A percentile compares a stretch with the other conserved stretches of the same genome.
These are phyloP conservation scores for Rhodotorula sp. DNA, from an alignment of 1,284 basidiomycete genomes.

Conservation along the genomic window DNA sequence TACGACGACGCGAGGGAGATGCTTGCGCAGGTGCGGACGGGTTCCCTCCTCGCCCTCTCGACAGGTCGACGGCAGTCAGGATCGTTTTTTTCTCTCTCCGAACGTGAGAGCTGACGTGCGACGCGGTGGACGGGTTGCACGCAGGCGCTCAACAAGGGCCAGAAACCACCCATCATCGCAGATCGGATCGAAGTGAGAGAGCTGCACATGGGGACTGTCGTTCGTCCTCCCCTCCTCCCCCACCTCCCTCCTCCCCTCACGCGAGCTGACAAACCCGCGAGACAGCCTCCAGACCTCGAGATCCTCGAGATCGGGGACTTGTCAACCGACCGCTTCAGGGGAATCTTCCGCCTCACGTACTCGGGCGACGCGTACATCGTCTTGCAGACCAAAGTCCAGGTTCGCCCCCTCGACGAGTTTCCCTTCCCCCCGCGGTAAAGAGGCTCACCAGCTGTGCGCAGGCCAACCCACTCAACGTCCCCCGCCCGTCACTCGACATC, in stretches of 20 bases:
- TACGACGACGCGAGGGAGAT: conserved; percentile 89
- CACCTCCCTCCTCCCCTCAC: neutral
- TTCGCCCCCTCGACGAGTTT: conserved; percentile 48
- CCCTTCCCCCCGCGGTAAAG: too few species aligned
- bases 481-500: conserved; percentile 62
- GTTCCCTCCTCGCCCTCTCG: neutral
- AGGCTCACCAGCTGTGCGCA: conserved; percentile 46
- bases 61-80: neutral
- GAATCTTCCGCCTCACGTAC: conserved; percentile 95
- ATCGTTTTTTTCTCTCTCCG: too few species aligned
- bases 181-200: conserved; percentile 97
- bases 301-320: conserved; percentile 97
- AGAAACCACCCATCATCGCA: conserved; percentile 95
- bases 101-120: neutral
- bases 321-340: conserved; percentile 87
- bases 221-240: conserved; percentile 50
- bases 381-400: conserved; percentile 93
- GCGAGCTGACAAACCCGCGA: neutral
- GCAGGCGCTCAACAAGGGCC: conserved; percentile 88
- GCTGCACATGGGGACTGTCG: conserved; percentile 96
- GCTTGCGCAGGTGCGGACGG: conserved; percentile 69
- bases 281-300: conserved; percentile 92
- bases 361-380: conserved; percentile 94
- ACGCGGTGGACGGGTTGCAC: too few species aligned
- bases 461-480: conserved; percentile 94